phyloP scores from a whole-genome alignment of 2,329 filamentous ascomycete species.

The Colletotrichum higginsianum region DNA sequence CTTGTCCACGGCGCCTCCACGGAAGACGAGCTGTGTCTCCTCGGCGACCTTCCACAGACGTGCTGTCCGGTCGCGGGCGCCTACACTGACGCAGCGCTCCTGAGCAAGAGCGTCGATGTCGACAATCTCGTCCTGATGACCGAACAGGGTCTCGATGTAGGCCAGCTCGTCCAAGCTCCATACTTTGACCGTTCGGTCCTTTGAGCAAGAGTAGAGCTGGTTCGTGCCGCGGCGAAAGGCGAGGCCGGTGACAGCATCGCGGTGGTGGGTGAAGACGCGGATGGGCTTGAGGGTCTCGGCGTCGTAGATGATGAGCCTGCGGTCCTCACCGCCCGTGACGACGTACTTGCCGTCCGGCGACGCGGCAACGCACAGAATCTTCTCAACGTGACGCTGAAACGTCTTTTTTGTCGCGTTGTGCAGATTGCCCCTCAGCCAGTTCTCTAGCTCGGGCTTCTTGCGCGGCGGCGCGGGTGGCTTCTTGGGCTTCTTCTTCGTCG shows the following conservation, averaged over 20 bases:
- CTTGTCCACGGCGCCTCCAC: slow-evolving; percentile 76
- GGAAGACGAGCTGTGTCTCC: slow-evolving; percentile 95
- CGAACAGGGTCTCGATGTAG: slow-evolving; percentile 96
- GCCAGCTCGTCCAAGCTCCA: slow-evolving; percentile 94
- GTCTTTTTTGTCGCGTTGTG: slow-evolving; percentile 73
- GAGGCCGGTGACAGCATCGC: slow-evolving; percentile 87
- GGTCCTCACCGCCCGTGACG: slow-evolving; percentile 89
- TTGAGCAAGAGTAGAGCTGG: slow-evolving; percentile 91
- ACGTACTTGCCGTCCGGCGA: slow-evolving; percentile 92
- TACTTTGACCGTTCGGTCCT: slow-evolving; percentile 94
- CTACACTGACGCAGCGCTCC: slow-evolving; percentile 92
- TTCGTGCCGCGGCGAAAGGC: slow-evolving; percentile 91
- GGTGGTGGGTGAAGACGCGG: slow-evolving; percentile 90
- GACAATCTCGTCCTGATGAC: slow-evolving; percentile 92
- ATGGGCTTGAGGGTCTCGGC: slow-evolving; percentile 83
- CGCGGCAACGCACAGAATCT: slow-evolving; percentile 87
- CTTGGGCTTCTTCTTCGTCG: slow-evolving; percentile 69
- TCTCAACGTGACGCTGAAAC: slow-evolving; percentile 83
- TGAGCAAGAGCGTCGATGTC: slow-evolving; percentile 87
- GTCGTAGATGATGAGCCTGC: slow-evolving; percentile 89
- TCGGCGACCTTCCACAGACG: slow-evolving; percentile 97
- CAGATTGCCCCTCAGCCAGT: slow-evolving; percentile 73
- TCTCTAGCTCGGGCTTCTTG: slow-evolving; percentile 74
- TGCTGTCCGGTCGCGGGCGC: slow-evolving; percentile 91
- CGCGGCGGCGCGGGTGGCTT: slow-evolving; percentile 71